Percentiles rank a stretch among this genome's conserved stretches.
Conservation (phyloP, 73 alveolate genomes). For the Uronychia setigera region DNA sequence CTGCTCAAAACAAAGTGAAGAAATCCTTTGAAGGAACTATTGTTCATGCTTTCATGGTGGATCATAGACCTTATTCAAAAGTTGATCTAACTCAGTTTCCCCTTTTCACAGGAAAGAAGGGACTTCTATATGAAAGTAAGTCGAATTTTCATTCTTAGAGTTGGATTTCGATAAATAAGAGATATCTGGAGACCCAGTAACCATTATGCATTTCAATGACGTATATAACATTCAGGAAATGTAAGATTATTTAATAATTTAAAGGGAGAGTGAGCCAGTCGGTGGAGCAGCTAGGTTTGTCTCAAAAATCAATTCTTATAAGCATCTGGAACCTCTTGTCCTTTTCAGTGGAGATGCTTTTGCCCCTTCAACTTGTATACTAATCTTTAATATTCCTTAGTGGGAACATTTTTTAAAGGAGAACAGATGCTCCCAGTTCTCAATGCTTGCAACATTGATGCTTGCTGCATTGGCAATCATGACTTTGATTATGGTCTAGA, state of each 20-base stretch:
- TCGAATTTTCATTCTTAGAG: not conserved
- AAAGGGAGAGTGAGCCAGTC: constrained; percentile 46
- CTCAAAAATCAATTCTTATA: constrained; percentile 43
- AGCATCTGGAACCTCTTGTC: constrained; percentile 50
- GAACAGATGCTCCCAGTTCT: constrained; percentile 72
- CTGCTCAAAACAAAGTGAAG: not conserved
- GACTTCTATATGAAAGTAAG: not conserved
- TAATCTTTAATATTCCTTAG: no score
- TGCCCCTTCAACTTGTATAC: constrained; percentile 83
- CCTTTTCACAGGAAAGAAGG: not conserved
- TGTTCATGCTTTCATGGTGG: not conserved
- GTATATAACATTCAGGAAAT: constrained; percentile 80
- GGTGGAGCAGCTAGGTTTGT: constrained; percentile 84
- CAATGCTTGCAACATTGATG: constrained; percentile 60
- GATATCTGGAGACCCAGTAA: not conserved
- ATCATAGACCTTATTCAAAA: not conserved
- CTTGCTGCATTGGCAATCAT: constrained; percentile 89
- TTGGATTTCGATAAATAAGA: not conserved
- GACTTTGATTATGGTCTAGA: constrained; percentile 80
- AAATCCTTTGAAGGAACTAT: not conserved
- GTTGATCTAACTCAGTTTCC: not conserved
- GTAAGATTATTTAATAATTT: not conserved
- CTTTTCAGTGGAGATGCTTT: constrained; percentile 85
- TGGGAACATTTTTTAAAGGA: constrained; percentile 70
- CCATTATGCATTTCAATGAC: constrained; percentile 83